Evolutionary conservation across 192 early-diverging fungal genomes (phyloP).

Genomic region (Coemansia sp.): DNA sequence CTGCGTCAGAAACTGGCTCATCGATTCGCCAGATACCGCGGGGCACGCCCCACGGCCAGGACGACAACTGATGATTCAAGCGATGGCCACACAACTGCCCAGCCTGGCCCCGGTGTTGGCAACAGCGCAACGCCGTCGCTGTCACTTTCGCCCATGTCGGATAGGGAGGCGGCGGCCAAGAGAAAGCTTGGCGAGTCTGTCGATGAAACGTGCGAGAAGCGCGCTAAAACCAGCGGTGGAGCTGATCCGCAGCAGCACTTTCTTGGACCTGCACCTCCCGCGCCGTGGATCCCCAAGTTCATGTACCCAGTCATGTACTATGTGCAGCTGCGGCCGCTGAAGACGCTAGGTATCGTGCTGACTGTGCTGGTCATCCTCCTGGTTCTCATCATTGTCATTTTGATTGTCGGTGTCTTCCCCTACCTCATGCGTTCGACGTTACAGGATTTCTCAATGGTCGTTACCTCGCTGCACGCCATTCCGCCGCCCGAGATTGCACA

Average conservation of each 20-base stretch:
- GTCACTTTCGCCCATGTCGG: neutral
- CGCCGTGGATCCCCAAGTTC: constrained; percentile 12
- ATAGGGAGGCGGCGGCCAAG: neutral
- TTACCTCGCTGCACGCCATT: constrained; percentile 36
- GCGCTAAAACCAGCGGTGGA: neutral
- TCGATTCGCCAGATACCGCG: constrained; percentile 12
- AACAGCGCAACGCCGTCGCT: neutral
- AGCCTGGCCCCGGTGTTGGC: neutral
- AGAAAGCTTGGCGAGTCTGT: neutral
- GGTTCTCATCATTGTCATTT: constrained; percentile 35
- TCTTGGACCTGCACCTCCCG: constrained; percentile 1
- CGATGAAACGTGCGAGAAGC: neutral
- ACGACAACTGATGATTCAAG: neutral
- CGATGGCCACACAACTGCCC: neutral
- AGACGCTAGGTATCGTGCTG: constrained; percentile 36
- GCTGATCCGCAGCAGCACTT: neutral
- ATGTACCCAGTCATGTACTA: constrained; percentile 29
- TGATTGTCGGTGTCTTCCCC: constrained; percentile 44
- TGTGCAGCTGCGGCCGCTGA: constrained; percentile 42
- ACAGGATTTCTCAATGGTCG: constrained; percentile 36
- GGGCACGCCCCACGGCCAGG: neutral
- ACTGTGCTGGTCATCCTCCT: constrained; percentile 28
- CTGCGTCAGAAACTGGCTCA: constrained; percentile 13
- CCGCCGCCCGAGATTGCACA: constrained; percentile 33
- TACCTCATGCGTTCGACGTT: constrained; percentile 46